Conservation (phyloP, 129 eudicot genomes). For the Deinandra increscens region DNA sequence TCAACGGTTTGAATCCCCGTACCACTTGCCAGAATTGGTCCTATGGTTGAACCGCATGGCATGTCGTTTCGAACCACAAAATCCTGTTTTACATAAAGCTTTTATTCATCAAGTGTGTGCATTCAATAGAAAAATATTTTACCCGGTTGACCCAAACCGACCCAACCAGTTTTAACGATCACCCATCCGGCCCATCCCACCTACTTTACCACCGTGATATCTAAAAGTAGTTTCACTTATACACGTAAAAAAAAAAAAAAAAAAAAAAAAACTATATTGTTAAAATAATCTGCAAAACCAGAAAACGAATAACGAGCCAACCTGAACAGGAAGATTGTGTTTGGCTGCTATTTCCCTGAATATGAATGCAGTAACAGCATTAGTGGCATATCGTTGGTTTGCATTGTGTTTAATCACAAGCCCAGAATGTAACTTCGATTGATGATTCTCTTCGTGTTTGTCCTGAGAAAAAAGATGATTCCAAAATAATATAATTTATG, state of each 20-base stretch:
- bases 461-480: conserved; percentile 65
- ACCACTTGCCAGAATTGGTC: conserved; percentile 95
- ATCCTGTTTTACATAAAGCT: conserved; percentile 48
- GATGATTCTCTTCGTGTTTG: conserved; percentile 97
- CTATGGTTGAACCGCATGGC: conserved; percentile 95
- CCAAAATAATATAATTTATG: no score
- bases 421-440: conserved; percentile 91
- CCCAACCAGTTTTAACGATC: background rate
- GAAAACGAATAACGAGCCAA: conserved; percentile 15
- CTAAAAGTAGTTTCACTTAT: no score
- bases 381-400: conserved; percentile 94
- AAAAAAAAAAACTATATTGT: background rate
- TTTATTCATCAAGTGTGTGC: conserved; percentile 11
- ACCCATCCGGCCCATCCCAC: background rate
- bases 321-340: conserved; percentile 91
- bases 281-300: background rate
- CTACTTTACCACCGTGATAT: no score
- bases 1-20: conserved; percentile 91
- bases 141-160: no score
- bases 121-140: no score
- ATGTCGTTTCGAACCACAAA: conserved; percentile 95
- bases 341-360: conserved; percentile 88
- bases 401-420: conserved; percentile 96
- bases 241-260: no score
- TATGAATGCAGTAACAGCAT: conserved; percentile 85